Evolutionary conservation across 2,329 filamentous ascomycete species (phyloP).

Genomic region (Cercospora sojina): DNA sequence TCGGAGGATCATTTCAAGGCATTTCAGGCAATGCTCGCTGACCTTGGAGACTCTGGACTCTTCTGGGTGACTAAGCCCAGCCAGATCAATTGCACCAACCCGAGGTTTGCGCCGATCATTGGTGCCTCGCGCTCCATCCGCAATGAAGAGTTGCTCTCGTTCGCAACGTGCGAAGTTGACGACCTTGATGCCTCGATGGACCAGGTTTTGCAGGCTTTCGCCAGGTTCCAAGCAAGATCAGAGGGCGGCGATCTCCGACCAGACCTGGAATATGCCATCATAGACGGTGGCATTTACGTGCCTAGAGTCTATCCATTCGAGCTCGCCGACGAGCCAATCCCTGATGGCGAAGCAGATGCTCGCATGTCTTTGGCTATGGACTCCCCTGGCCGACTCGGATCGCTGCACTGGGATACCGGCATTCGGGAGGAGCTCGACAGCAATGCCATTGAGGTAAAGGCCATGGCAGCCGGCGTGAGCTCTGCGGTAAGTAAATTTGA

Average conservation of each 20-base stretch:
- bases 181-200: neutral
- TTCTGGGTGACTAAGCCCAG: slow-evolving; percentile 11
- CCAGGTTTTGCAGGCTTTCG: neutral
- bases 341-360: neutral
- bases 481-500: neutral
- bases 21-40: neutral
- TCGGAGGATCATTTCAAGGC: neutral
- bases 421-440: neutral
- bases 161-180: neutral
- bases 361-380: neutral
- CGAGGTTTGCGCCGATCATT: neutral
- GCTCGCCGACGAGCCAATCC: neutral
- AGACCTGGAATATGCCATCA: slow-evolving; percentile 5
- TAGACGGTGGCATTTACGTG: slow-evolving; percentile 3
- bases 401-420: neutral
- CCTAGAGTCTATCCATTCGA: slow-evolving; percentile 5
- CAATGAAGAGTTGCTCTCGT: neutral
- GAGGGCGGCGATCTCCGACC: neutral
- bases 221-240: neutral
- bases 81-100: neutral
- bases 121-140: neutral
- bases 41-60: neutral
- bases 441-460: neutral
- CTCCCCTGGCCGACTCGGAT: neutral
- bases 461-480: neutral